These are phyloP conservation scores for Yamadazyma sp. DNA, from an alignment of 1,139 yeast genomes.

Conservation along the genomic window DNA sequence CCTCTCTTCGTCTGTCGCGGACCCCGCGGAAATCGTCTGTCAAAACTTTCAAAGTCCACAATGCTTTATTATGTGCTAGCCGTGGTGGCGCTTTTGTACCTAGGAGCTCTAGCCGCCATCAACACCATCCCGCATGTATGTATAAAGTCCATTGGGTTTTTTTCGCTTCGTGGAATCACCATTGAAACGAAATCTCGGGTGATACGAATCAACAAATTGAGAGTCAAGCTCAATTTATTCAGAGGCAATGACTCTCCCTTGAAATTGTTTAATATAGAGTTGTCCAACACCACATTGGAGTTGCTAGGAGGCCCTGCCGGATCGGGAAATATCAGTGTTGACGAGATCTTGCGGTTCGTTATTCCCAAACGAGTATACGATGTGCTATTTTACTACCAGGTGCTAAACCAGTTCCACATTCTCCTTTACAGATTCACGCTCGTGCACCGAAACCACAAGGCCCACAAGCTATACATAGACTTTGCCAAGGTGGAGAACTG, in stretches of 20 bases:
- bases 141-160: conserved; percentile 40
- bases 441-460: conserved; percentile 8
- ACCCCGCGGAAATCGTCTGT: neutral
- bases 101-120: conserved; percentile 19
- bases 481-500: conserved; percentile 30
- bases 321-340: conserved; percentile 6
- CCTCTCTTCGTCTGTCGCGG: too few relatives aligned
- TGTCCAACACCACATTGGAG: conserved; percentile 11
- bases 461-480: conserved; percentile 21
- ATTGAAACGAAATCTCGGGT: conserved; percentile 19
- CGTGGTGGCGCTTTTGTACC: conserved; percentile 13
- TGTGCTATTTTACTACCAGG: conserved; percentile 17
- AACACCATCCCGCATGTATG: conserved; percentile 35
- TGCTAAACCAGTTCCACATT: conserved; percentile 34
- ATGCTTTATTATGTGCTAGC: conserved; percentile 3
- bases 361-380: conserved; percentile 18
- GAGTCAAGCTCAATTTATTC: conserved; percentile 27
- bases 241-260: conserved; percentile 27
- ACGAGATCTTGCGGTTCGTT: conserved; percentile 8
- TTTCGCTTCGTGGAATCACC: conserved; percentile 30
- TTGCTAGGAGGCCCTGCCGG: neutral
- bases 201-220: conserved; percentile 23
- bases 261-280: conserved; percentile 31
- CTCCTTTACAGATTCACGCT: conserved; percentile 28
- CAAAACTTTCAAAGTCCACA: too few relatives aligned